phyloP scores from a whole-genome alignment of 495 filamentous ascomycete species.

The Tuber calosporum region DNA sequence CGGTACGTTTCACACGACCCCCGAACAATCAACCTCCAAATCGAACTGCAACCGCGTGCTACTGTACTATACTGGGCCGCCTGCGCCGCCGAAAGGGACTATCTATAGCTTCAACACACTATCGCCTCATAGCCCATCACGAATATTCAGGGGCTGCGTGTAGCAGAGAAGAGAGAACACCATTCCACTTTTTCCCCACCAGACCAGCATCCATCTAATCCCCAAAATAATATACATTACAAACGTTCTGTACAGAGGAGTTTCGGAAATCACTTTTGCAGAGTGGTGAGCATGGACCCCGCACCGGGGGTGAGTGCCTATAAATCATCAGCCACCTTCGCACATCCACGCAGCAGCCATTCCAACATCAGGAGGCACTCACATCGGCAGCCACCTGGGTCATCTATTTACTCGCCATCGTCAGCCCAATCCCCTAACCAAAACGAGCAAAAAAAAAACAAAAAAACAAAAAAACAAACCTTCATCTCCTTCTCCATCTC shows the following conservation, averaged over 20 bases:
- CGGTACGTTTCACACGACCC: neutral
- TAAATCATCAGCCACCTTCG: slow-evolving; percentile 18
- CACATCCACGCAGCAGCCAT: neutral
- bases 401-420: slow-evolving; percentile 15
- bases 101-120: neutral
- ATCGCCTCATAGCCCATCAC: neutral
- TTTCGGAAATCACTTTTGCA: slow-evolving; percentile 18
- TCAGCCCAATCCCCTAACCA: slow-evolving; percentile 5
- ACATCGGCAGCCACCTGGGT: slow-evolving; percentile 32
- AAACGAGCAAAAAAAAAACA: neutral
- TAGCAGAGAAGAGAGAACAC: neutral
- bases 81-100: neutral
- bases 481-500: slow-evolving; percentile 97
- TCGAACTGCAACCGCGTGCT: neutral
- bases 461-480: slow-evolving; percentile 45
- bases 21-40: neutral
- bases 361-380: slow-evolving; percentile 7
- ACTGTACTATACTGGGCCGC: neutral
- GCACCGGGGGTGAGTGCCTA: slow-evolving; percentile 33
- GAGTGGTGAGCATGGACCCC: slow-evolving; percentile 21
- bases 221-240: slow-evolving; percentile 18
- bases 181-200: neutral
- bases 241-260: slow-evolving; percentile 6
- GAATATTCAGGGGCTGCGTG: neutral
- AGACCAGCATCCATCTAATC: neutral